Conservation (phyloP, 495 filamentous ascomycete species). For the Trichodelitschia bisporula region DNA sequence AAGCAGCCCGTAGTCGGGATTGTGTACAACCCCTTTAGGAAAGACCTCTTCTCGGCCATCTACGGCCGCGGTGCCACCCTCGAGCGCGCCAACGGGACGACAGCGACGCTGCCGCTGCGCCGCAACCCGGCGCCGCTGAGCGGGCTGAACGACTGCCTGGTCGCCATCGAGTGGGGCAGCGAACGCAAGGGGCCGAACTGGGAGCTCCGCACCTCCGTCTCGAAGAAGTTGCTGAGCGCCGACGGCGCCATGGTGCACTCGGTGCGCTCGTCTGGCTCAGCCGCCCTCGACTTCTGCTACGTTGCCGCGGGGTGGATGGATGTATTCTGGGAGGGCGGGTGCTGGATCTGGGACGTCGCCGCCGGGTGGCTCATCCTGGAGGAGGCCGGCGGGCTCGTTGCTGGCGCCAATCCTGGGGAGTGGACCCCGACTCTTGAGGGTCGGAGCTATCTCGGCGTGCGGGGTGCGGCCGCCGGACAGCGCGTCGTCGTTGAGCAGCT, state of each 20-base stretch:
- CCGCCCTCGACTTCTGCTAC: constrained; percentile 10
- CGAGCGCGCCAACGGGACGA: constrained; percentile 2
- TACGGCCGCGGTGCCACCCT: constrained; percentile 6
- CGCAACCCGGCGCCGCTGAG: constrained; percentile 1
- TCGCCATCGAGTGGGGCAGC: constrained; percentile 9
- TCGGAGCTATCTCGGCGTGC: constrained; percentile 7
- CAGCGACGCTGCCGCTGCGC: constrained; percentile 2
- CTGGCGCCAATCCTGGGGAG: constrained; percentile 6
- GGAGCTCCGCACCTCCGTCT: constrained; percentile 5
- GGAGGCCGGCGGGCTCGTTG: constrained; percentile 8
- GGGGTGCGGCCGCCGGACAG: constrained; percentile 3
- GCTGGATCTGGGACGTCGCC: constrained; percentile 9
- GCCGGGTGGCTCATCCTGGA: constrained; percentile 10
- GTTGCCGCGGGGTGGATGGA: constrained; percentile 8
- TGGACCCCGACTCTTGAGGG: constrained; percentile 8
- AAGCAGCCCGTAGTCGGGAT: constrained; percentile 8
- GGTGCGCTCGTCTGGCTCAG: constrained; percentile 6
- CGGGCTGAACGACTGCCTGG: constrained; percentile 6
- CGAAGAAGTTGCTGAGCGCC: constrained; percentile 4
- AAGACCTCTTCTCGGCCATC: constrained; percentile 6
- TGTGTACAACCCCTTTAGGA: constrained; percentile 7
- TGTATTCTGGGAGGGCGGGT: constrained; percentile 9
- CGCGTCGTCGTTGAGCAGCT: constrained; percentile 7
- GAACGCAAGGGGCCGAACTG: constrained; percentile 8
- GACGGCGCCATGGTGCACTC: constrained; percentile 8